These are phyloP conservation scores for baker's yeast (Saccharomyces cerevisiae) DNA, from an alignment of 805 yeast species.

Conservation along the genomic window DNA sequence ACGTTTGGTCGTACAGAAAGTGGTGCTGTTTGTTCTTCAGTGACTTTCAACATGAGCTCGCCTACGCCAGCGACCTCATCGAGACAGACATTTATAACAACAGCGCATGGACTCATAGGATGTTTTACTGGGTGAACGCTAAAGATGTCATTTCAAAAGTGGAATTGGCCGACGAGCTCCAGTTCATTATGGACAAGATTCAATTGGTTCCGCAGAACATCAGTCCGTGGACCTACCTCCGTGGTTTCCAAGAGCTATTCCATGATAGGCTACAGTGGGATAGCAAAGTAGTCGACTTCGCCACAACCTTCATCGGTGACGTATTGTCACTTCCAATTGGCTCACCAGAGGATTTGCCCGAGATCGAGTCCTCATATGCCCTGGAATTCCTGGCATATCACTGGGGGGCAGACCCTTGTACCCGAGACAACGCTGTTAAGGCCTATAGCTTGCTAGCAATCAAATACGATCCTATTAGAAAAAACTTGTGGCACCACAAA, in stretches of 20 bases:
- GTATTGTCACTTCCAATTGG: slow-evolving; percentile 14
- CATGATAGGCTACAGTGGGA: slow-evolving; percentile 21
- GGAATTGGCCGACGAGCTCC: slow-evolving; percentile 41
- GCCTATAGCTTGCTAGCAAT: slow-evolving; percentile 45
- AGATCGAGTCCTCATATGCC: slow-evolving; percentile 49
- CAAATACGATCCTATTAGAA: slow-evolving; percentile 54
- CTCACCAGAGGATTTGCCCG: slow-evolving; percentile 15
- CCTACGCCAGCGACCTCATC: slow-evolving; percentile 42
- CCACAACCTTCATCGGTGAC: slow-evolving; percentile 34
- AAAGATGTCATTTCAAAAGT: slow-evolving; percentile 8
- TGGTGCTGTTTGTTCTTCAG: slow-evolving; percentile 64
- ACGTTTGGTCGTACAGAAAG: slow-evolving; percentile 88
- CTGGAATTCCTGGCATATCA: slow-evolving; percentile 54
- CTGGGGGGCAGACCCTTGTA: slow-evolving; percentile 26
- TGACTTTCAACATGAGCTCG: slow-evolving; percentile 43
- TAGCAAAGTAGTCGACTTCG: slow-evolving; percentile 38
- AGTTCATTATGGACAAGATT: slow-evolving; percentile 44
- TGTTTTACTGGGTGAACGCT: slow-evolving; percentile 39
- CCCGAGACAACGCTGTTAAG: slow-evolving; percentile 32
- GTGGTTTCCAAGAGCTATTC: slow-evolving; percentile 42
- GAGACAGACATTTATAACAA: slow-evolving; percentile 71
- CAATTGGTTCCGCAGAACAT: slow-evolving; percentile 67
- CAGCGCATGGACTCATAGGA: slow-evolving; percentile 89
- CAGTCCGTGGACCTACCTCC: slow-evolving; percentile 77
- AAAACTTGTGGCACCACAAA: slow-evolving; percentile 52